Evolutionary conservation across 495 filamentous ascomycete genomes (phyloP), one percentile per base, ranked within the genome.

Genomic region (Penicillium canariense): DNA sequence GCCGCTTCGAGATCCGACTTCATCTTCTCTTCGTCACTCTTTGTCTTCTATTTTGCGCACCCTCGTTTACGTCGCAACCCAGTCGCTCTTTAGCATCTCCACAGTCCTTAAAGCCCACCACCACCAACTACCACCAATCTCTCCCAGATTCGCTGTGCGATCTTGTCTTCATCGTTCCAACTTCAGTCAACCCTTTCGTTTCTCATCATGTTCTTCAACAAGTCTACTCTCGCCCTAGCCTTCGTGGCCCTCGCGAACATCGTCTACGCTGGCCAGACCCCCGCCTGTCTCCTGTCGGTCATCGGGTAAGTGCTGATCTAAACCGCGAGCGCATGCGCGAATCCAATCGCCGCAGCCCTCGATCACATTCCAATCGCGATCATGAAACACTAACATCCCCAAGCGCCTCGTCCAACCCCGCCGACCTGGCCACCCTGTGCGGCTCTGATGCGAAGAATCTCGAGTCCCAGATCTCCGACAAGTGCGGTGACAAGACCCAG

Each of bases 201-300:
- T 51, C 40, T 48, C 63, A 69, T 18, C 38, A 76, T 76, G 72
- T 45, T 72, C 47, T 71, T 74, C 65, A 58, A 66, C 39, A 70
- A 74, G 54, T 69, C 66, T 23, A 60, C 68, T 54, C 17, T 76
- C 52, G 49, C 58, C 48, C 42, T 71, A 39, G 65, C 69, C 51
- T 53, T 72, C 39, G 48, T 74, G 42, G 71, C 71, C 42, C 61
- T 76, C 49, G 46, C 62, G 63, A 71, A 67, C 54, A 53, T 74
- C 44, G 72, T 63, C 27, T 53, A 55, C 40, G 66, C 67, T 43
- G 39, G 53, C 14, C 48, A 58, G 30, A 61, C 71, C 17, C 65
- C 68, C 9, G 69, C 69, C 48, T 76, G 72, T 56, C 56, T 76
- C 26, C 57, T 74, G 44, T 61, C 61, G 7, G 67, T 67, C 30